Percentiles rank a stretch among this genome's conserved stretches.
Conservation (phyloP, 1,284 basidiomycete species). For the Microbotryomycetes sp. region DNA sequence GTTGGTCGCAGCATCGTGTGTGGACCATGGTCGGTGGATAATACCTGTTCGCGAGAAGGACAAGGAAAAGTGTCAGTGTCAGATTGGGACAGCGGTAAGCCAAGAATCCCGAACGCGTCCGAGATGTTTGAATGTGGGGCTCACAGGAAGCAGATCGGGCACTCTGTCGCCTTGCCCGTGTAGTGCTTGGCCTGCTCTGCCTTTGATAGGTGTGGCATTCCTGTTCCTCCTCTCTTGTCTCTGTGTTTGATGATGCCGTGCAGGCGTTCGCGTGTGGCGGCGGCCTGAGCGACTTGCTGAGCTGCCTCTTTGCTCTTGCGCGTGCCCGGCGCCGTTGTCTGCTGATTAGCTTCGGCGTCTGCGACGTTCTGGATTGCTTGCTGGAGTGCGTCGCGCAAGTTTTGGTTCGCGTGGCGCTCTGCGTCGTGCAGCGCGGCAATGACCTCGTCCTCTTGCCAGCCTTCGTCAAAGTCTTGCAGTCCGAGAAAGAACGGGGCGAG, state of each 20-base stretch:
- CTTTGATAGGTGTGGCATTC: constrained; percentile 15
- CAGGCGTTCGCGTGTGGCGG: constrained; percentile 24
- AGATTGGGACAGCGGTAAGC: background rate
- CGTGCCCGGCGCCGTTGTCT: constrained; percentile 9
- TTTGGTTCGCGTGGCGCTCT: constrained; percentile 21
- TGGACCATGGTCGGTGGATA: constrained; percentile 94
- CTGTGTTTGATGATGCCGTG: constrained; percentile 26
- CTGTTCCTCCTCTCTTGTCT: constrained; percentile 22
- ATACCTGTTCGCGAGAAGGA: constrained; percentile 48
- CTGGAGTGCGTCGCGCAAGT: constrained; percentile 19
- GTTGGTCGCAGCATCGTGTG: constrained; percentile 94
- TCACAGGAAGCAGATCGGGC: constrained; percentile 98
- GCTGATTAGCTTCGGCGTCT: constrained; percentile 22
- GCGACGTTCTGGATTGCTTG: constrained; percentile 22
- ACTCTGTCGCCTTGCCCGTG: constrained; percentile 71
- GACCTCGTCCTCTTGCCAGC: constrained; percentile 76
- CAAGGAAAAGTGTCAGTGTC: background rate
- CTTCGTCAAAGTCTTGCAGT: constrained; percentile 81
- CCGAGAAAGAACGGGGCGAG: constrained; percentile 95
- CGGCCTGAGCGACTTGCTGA: constrained; percentile 5
- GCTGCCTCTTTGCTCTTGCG: constrained; percentile 30
- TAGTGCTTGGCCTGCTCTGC: constrained; percentile 51
- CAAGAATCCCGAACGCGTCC: background rate
- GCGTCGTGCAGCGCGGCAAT: constrained; percentile 49
- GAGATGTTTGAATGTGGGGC: constrained; percentile 41